Evolutionary conservation across 2,329 filamentous ascomycete species (phyloP).

Genomic region (Sarocladium strictum): DNA sequence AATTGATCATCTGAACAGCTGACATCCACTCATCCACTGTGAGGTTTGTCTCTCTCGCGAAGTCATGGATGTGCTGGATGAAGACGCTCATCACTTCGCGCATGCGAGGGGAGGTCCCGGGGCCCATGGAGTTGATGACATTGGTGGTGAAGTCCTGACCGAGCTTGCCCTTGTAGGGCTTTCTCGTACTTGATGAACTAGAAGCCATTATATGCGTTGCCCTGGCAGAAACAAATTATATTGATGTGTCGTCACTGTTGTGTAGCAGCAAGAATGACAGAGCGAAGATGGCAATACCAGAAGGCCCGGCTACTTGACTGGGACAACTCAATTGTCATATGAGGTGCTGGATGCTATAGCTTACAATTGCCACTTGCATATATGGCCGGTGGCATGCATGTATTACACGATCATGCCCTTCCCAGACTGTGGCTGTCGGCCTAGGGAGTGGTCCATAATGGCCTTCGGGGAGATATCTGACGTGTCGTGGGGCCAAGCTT

Average conservation of each 20-base stretch:
- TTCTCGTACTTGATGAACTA: neutral
- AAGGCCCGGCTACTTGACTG: no score
- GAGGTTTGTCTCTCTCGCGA: slow-evolving; percentile 70
- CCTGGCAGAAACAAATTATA: no score
- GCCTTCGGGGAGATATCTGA: neutral
- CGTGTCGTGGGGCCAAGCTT: neutral
- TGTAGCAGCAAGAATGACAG: no score
- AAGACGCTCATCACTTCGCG: slow-evolving; percentile 57
- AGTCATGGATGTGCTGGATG: slow-evolving; percentile 71
- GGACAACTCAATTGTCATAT: no score
- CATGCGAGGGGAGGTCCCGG: slow-evolving; percentile 59
- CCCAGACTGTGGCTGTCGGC: no score
- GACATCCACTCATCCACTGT: slow-evolving; percentile 72
- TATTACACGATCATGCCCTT: no score
- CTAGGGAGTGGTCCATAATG: no score
- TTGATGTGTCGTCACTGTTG: no score
- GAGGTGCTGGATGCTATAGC: no score
- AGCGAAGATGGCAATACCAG: no score
- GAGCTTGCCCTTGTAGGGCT: slow-evolving; percentile 34
- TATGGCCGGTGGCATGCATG: no score
- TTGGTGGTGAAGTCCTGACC: slow-evolving; percentile 72
- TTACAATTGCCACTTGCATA: no score
- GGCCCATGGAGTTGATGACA: slow-evolving; percentile 68
- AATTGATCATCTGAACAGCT: slow-evolving; percentile 70
- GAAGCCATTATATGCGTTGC: neutral